phyloP scores from a whole-genome alignment of 164 flowering plant species.

The Kalanchoe fedtschenkoi region DNA sequence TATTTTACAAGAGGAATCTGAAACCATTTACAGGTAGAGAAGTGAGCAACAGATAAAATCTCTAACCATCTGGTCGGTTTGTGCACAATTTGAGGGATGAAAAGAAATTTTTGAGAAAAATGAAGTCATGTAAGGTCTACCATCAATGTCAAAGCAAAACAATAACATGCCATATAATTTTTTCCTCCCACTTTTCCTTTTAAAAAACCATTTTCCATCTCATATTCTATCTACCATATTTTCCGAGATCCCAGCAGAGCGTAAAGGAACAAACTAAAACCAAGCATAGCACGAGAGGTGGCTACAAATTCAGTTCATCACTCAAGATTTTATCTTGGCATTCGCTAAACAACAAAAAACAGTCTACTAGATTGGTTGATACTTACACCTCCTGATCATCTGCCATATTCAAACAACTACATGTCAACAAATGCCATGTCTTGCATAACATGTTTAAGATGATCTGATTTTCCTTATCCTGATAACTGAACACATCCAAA shows the following conservation, averaged over 20 bases:
- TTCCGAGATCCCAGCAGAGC: neutral
- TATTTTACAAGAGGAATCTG: conserved; percentile 84
- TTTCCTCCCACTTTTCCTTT: no score
- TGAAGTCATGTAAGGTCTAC: no score
- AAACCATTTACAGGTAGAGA: neutral
- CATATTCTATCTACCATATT: neutral
- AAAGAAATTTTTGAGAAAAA: neutral
- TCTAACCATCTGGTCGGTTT: no score
- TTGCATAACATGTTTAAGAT: neutral
- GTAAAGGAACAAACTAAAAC: neutral
- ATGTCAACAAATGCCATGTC: neutral
- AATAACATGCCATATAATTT: no score
- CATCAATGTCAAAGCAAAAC: no score
- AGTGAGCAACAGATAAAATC: no score
- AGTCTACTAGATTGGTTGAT: neutral
- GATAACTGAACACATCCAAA: neutral
- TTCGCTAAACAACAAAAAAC: neutral
- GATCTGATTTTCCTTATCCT: neutral
- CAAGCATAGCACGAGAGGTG: neutral
- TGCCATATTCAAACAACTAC: neutral
- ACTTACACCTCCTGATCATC: neutral
- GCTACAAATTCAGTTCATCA: no score
- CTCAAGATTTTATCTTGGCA: no score
- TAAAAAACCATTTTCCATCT: no score
- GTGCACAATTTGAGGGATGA: neutral